These are phyloP conservation scores for Endocarpon pusillum DNA, from an alignment of 495 filamentous ascomycete genomes.

Conservation along the genomic window DNA sequence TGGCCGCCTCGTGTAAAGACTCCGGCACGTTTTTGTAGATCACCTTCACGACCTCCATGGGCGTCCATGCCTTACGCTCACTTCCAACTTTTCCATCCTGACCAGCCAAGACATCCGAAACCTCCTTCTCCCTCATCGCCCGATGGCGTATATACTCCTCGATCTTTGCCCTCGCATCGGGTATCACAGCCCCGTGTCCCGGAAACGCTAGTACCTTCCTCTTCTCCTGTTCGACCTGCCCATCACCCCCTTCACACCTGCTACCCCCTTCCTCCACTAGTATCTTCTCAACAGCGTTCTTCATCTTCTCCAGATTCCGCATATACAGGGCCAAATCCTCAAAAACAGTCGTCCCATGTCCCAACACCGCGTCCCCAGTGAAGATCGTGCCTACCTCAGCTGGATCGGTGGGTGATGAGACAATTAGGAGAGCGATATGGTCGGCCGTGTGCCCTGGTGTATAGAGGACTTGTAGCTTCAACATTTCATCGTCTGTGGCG, in stretches of 20 bases:
- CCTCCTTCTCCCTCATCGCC: constrained; percentile 61
- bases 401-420: constrained; percentile 1
- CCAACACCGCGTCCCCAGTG: constrained; percentile 82
- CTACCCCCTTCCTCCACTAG: too few species aligned
- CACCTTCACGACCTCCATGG: constrained; percentile 67
- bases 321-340: constrained; percentile 66
- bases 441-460: constrained; percentile 78
- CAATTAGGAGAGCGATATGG: constrained; percentile 57
- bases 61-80: constrained; percentile 24
- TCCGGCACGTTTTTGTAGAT: constrained; percentile 70
- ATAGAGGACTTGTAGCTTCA: too few species aligned
- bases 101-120: constrained; percentile 46
- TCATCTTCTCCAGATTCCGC: constrained; percentile 55
- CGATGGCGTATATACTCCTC: constrained; percentile 72
- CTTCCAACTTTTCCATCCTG: constrained; percentile 18
- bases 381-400: constrained; percentile 74
- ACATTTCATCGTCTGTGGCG: too few species aligned
- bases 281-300: constrained; percentile 33
- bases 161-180: constrained; percentile 46
- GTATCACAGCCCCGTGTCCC: constrained; percentile 65
- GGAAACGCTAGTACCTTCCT: constrained; percentile 60
- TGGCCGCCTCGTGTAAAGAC: constrained; percentile 55
- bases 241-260: too few species aligned
- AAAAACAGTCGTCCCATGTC: constrained; percentile 86
- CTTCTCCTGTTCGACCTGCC: too few species aligned